phyloP scores from a whole-genome alignment of 2,329 filamentous ascomycete species.

The Ophiocordyceps polyrhachis-furcata region DNA sequence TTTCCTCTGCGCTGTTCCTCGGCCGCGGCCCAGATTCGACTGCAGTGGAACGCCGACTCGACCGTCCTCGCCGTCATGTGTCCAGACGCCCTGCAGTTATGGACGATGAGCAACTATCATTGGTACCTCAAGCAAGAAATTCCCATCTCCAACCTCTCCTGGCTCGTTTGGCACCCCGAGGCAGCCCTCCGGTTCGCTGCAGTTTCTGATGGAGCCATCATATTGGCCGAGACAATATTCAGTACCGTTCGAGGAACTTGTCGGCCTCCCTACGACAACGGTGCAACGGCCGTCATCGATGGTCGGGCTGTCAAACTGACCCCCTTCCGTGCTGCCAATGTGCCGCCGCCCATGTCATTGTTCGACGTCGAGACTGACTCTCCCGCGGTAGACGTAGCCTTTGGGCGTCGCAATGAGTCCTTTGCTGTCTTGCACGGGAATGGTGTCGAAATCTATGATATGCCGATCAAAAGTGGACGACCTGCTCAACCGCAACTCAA shows the following conservation, averaged over 20 bases:
- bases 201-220: conserved; percentile 28
- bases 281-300: conserved; percentile 69
- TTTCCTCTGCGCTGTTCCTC: conserved; percentile 59
- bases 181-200: conserved; percentile 52
- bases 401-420: conserved; percentile 43
- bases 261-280: conserved; percentile 54
- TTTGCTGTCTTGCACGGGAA: conserved; percentile 55
- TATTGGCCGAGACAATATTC: conserved; percentile 49
- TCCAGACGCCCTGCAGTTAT: conserved; percentile 62
- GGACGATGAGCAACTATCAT: conserved; percentile 95
- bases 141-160: conserved; percentile 17
- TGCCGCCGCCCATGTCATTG: conserved; percentile 85
- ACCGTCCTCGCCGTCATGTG: conserved; percentile 73
- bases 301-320: conserved; percentile 67
- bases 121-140: conserved; percentile 96
- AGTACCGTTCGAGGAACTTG: conserved; percentile 50
- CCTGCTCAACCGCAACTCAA: conserved; percentile 23
- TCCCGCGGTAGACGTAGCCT: conserved; percentile 54
- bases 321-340: conserved; percentile 62
- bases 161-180: conserved; percentile 68
- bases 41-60: conserved; percentile 86
- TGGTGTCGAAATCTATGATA: conserved; percentile 50
- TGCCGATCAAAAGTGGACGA: conserved; percentile 41
- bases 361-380: conserved; percentile 47
- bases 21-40: conserved; percentile 38